Evolutionary conservation across 495 filamentous ascomycete species (phyloP), one percentile per base, ranked within the genome.

Genomic region (Copromyces sp.): DNA sequence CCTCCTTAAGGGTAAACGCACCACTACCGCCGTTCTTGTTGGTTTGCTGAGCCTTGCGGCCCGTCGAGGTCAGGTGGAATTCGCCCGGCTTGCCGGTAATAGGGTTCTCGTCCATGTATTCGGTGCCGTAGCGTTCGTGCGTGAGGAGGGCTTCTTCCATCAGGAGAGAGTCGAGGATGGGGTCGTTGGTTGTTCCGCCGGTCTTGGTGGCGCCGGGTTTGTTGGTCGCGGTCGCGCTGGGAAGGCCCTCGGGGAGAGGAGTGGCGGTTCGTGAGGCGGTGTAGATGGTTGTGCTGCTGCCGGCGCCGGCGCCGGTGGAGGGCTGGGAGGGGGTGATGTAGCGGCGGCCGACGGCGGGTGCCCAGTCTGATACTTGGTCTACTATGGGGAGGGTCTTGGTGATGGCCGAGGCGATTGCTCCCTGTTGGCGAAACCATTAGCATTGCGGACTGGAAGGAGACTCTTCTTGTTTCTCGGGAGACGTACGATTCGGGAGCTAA

Each of bases 61-160:
- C 86, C 4, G 89, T 88, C 39, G 85, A 90, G 12, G 88, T 89
- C 69, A 96, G 84, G 70, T 91, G 90, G 81, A 97, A 97, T n/a
- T 89, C 88, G 29, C 94, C 94, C 0, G 94, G 94, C 76, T 92
- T 90, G 65, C 94, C 94, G 2, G 91, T 89, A 68, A 97, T 87
- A 3, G 94, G 93, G 75, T 90, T 95, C 79, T 97, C 94, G 80
- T 99, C 94, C 89, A 95, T 94, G 80, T 89, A 97, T 70, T 98
- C 94, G 68, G 91, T 88, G 35, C 87, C 88, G 71, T 89, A 90
- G 42, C 86, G 85, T 17, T 90, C 80, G 68, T 90, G 83, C 37
- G 95, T 83, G 69, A 84, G 83, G 68, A 93, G 88, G 0, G 90
- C 87, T 72, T 95, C 90, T 70, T 89, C 88, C 5, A 94, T 82